Conservation (phyloP, 129 eudicot species). For the Scalesia atractyloides region DNA sequence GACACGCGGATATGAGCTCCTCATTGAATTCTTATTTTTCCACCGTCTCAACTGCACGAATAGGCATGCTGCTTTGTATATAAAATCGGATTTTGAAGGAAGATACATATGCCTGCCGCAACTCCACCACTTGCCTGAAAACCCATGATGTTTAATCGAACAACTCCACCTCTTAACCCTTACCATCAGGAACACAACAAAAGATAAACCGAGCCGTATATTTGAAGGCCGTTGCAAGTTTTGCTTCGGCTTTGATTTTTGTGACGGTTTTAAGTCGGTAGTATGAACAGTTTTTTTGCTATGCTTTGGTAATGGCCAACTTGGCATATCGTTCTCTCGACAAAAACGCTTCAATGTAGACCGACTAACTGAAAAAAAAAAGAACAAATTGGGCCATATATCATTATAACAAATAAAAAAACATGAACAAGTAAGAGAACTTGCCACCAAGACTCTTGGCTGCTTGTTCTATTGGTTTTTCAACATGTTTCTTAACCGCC, state of each 20-base stretch:
- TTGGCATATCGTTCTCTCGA: neutral
- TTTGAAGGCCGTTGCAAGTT: neutral
- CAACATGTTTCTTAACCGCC: neutral
- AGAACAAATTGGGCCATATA: neutral
- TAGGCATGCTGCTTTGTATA: neutral
- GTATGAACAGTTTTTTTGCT: neutral
- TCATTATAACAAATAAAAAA: neutral
- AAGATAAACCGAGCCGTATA: neutral
- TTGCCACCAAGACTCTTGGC: conserved; percentile 10
- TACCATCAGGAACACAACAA: neutral
- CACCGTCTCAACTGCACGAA: neutral
- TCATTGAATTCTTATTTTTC: neutral
- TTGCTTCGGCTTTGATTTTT: neutral
- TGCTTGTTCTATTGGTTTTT: conserved; percentile 15
- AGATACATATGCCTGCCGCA: neutral
- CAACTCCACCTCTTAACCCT: conserved; percentile 11
- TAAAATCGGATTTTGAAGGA: neutral
- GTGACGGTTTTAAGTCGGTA: neutral
- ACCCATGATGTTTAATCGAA: neutral
- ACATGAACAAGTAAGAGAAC: neutral
- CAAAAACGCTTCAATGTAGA: conserved; percentile 25
- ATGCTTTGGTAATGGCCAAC: conserved; percentile 15
- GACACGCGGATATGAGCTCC: too few relatives aligned
- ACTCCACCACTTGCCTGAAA: conserved; percentile 7
- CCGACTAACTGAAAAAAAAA: conserved; percentile 8